Evolutionary conservation across 2,329 filamentous ascomycete species (phyloP), one percentile per base, ranked within the genome.

Genomic region (Cladosporium halotolerans): DNA sequence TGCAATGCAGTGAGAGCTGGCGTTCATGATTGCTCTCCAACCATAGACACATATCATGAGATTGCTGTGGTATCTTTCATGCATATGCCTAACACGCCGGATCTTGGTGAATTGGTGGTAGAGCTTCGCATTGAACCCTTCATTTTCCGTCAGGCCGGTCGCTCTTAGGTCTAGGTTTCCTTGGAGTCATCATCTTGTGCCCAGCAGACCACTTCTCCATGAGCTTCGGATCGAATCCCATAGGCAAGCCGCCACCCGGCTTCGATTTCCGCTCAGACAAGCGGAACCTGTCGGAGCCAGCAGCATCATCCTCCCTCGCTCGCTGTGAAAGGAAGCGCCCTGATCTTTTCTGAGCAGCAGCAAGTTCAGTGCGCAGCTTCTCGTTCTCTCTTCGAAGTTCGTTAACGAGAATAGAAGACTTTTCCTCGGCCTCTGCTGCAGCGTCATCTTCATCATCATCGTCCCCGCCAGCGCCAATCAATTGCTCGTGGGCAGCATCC

Each of bases 161-260:
- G 5, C 11, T 36, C 7, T 5, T 31, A 4, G n/a, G 31, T 11
- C 40, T 44, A 19, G 48, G 40, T 18, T 36, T 51, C 9, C 48
- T 43, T 3, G 48, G 48, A 36, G 31, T 16, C 48, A 51, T 51
- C 48, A 44, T 44, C 48, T 44, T 31, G 5, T 51, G 48, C 11
- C 48, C 48, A 16, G n/a, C 31, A 4, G 31, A 14, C 48, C 48
- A 51, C 48, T 40, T 42, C 32, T 43, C 48, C 48, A 51, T 44
- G 39, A 51, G 28, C 4, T 51, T 16, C 32, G 48, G 48, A 38
- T 51, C 48, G 4, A 51, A 51, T 9, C 40, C 40, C 48, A 38
- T 44, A 9, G 31, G 33, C 40, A 44, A 23, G 31, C 40, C 40
- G 9, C 32, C 40, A 9, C 48, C 40, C 0, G 16, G 47, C 14